Evolutionary conservation across 23 red algal genomes (phyloP).

Genomic region (Gracilaria vermiculophylla): DNA sequence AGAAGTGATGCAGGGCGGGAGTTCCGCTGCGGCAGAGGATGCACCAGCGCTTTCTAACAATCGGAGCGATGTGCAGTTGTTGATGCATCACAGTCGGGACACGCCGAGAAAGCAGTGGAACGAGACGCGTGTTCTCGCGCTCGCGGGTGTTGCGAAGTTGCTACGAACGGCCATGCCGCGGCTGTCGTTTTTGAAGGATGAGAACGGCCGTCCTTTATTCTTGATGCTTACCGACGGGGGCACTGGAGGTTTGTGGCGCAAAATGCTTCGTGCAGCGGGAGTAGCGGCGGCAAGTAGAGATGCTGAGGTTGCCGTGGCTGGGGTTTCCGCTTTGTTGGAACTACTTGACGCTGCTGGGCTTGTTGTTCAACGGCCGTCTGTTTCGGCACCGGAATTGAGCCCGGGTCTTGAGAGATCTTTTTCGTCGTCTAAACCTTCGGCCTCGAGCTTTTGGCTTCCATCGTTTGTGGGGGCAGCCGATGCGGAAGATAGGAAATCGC

Average conservation of each 20-base stretch:
- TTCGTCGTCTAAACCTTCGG: not conserved
- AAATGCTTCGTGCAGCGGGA: constrained; percentile 53
- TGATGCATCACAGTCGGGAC: constrained; percentile 82
- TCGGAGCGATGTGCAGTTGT: constrained; percentile 47
- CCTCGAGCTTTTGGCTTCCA: constrained; percentile 12
- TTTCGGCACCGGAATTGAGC: constrained; percentile 7
- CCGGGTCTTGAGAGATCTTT: not conserved
- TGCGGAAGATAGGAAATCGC: not conserved
- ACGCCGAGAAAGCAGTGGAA: constrained; percentile 82
- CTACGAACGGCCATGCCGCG: constrained; percentile 56
- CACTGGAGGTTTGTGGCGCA: constrained; percentile 55
- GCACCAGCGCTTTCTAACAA: not conserved
- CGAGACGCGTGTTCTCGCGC: constrained; percentile 71
- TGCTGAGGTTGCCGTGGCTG: constrained; percentile 64
- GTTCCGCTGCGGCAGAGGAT: not conserved
- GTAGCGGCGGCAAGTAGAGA: constrained; percentile 41
- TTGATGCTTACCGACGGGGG: constrained; percentile 52
- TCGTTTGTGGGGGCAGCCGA: not conserved
- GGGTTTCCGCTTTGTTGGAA: constrained; percentile 70
- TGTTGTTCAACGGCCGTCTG: constrained; percentile 24
- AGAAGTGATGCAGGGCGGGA: constrained; percentile 61
- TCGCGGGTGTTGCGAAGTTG: constrained; percentile 56
- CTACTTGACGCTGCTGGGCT: constrained; percentile 61
- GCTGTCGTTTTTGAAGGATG: constrained; percentile 32
- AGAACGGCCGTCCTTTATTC: constrained; percentile 29